These are phyloP conservation scores for Pyracantha coccinea DNA, from an alignment of 331 rosid genomes.

Conservation along the genomic window DNA sequence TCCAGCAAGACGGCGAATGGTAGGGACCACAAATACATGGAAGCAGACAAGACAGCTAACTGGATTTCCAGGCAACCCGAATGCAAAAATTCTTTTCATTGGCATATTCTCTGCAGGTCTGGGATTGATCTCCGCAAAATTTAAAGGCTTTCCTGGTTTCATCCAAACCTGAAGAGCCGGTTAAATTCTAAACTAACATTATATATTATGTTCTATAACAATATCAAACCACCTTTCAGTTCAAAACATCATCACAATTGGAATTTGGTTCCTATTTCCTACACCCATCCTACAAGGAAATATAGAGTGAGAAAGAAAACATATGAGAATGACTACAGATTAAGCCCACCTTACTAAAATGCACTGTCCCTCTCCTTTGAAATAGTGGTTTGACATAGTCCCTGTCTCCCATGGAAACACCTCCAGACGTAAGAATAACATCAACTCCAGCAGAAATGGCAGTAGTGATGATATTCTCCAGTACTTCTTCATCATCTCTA, in stretches of 20 bases:
- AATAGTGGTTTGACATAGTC: constrained; percentile 77
- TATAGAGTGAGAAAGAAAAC: not conserved
- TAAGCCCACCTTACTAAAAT: constrained; percentile 54
- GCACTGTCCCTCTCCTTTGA: constrained; percentile 57
- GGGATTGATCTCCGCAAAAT: constrained; percentile 61
- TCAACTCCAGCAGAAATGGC: constrained; percentile 69
- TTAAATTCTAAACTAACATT: constrained; percentile 10
- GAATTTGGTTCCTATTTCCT: constrained; percentile 3
- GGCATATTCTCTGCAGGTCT: constrained; percentile 25
- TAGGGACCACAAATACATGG: constrained; percentile 73
- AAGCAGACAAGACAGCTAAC: constrained; percentile 83
- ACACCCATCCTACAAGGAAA: too few relatives aligned
- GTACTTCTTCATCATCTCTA: constrained; percentile 69
- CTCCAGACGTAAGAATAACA: constrained; percentile 90
- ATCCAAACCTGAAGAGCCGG: constrained; percentile 54
- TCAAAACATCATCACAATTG: not conserved
- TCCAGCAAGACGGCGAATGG: constrained; percentile 76
- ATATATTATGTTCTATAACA: constrained; percentile 7
- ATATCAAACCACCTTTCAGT: not conserved
- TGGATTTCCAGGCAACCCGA: constrained; percentile 96
- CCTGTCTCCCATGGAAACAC: constrained; percentile 97
- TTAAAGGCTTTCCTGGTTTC: constrained; percentile 93
- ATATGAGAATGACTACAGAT: not conserved
- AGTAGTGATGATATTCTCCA: constrained; percentile 55
- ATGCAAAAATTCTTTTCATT: constrained; percentile 48